Conservation (phyloP, 371 early-diverging fungal species). For the Circinella umbellata region DNA sequence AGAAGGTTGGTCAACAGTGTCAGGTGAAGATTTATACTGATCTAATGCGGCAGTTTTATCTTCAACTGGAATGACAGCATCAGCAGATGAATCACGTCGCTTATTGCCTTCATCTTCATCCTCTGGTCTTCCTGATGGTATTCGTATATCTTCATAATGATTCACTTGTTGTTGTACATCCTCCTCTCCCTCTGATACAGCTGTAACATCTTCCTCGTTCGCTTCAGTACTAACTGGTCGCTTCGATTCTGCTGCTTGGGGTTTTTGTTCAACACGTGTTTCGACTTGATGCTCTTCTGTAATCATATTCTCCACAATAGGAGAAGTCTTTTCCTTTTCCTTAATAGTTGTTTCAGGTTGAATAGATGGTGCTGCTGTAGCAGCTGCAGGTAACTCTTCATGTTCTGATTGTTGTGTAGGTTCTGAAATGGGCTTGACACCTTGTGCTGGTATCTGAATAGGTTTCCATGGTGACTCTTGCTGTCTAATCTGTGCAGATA, state of each 20-base stretch:
- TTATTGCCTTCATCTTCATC: background rate
- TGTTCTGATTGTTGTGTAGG: background rate
- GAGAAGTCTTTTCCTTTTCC: background rate
- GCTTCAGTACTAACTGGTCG: background rate
- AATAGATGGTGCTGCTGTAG: conserved; percentile 4
- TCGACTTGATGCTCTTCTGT: conserved; percentile 10
- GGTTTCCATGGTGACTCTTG: conserved; percentile 10
- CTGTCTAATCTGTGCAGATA: conserved; percentile 3
- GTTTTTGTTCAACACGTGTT: conserved; percentile 10
- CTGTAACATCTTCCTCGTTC: background rate
- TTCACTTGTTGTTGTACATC: background rate
- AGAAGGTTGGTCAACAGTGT: conserved; percentile 14
- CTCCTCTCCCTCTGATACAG: background rate
- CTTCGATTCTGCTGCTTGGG: background rate
- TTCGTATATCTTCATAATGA: background rate
- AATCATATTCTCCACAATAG: background rate
- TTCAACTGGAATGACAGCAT: background rate
- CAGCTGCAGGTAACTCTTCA: background rate
- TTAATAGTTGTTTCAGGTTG: background rate
- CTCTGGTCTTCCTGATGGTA: background rate
- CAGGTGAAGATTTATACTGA: background rate
- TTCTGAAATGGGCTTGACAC: background rate
- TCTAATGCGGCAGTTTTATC: background rate
- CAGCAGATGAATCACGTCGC: background rate
- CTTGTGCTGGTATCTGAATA: conserved; percentile 4